These are phyloP conservation scores for Aspergillus panamensis DNA, from an alignment of 495 filamentous ascomycete genomes.

Conservation along the genomic window DNA sequence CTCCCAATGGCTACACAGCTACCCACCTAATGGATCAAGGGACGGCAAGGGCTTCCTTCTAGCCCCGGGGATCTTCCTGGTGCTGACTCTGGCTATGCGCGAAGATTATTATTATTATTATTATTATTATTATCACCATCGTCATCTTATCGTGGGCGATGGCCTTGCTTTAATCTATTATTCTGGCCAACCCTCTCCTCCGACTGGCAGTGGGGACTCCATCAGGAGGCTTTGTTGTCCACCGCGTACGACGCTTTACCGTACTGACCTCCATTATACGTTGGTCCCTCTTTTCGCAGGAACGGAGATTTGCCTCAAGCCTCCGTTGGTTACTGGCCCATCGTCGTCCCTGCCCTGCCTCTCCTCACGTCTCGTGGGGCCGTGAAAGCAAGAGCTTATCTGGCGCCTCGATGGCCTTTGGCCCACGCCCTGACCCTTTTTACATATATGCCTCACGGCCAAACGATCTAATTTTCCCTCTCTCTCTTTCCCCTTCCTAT, in stretches of 20 bases:
- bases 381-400: conserved; percentile 20
- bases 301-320: conserved; percentile 11
- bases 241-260: conserved; percentile 17
- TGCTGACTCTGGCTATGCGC: conserved; percentile 10
- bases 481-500: neutral
- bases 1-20: conserved; percentile 16
- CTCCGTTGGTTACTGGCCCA: conserved; percentile 6
- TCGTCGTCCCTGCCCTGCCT: conserved; percentile 4
- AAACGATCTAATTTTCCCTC: conserved; percentile 1
- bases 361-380: conserved; percentile 17
- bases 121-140: conserved; percentile 15
- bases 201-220: conserved; percentile 15
- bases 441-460: conserved; percentile 17
- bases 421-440: conserved; percentile 15
- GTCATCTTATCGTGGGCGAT: conserved; percentile 19
- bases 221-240: conserved; percentile 15
- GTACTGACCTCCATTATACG: conserved; percentile 15
- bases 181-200: conserved; percentile 15
- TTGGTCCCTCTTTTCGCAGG: conserved; percentile 17
- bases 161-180: conserved; percentile 20
- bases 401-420: conserved; percentile 16
- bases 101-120: conserved; percentile 13
- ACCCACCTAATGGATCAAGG: conserved; percentile 17
- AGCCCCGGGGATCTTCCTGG: conserved; percentile 16
- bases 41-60: conserved; percentile 16